These are phyloP conservation scores for Xylaria palmicola DNA, from an alignment of 495 filamentous ascomycete genomes.

Conservation along the genomic window DNA sequence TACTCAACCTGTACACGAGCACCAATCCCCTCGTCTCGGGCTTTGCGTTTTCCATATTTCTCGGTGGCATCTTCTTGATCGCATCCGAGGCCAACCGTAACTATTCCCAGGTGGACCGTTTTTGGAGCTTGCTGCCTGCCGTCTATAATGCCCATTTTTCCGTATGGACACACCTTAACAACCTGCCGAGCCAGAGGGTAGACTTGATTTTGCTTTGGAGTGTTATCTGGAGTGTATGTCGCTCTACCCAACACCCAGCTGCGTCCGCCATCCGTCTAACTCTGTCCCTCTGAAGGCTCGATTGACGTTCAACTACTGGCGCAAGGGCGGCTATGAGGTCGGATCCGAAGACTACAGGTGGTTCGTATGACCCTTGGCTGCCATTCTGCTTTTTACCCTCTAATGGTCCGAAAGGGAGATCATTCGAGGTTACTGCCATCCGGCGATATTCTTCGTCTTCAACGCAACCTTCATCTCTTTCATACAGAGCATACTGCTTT, in stretches of 20 bases:
- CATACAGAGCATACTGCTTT: slow-evolving; percentile 78
- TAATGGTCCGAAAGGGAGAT: slow-evolving; percentile 38
- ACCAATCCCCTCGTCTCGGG: slow-evolving; percentile 87
- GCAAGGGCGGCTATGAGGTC: slow-evolving; percentile 85
- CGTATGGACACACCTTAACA: slow-evolving; percentile 71
- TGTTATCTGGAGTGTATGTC: slow-evolving; percentile 76
- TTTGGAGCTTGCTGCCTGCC: slow-evolving; percentile 86
- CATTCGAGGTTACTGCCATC: slow-evolving; percentile 40
- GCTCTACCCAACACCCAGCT: not conserved
- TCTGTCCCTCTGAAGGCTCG: slow-evolving; percentile 41
- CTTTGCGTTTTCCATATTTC: slow-evolving; percentile 65
- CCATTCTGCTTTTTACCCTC: slow-evolving; percentile 5
- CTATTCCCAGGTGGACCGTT: slow-evolving; percentile 89
- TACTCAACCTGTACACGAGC: slow-evolving; percentile 68
- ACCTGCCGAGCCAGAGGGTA: slow-evolving; percentile 68
- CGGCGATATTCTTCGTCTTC: slow-evolving; percentile 70
- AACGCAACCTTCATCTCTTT: slow-evolving; percentile 86
- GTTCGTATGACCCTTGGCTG: slow-evolving; percentile 34
- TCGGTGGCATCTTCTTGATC: slow-evolving; percentile 68
- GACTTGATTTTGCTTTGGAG: slow-evolving; percentile 73
- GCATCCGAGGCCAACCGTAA: slow-evolving; percentile 83
- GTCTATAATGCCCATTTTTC: slow-evolving; percentile 87
- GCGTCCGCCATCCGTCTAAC: not conserved
- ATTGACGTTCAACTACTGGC: slow-evolving; percentile 95
- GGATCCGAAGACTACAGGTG: slow-evolving; percentile 96